phyloP scores from a whole-genome alignment of 2,329 filamentous ascomycete species.

The Akanthomyces lecanii region DNA sequence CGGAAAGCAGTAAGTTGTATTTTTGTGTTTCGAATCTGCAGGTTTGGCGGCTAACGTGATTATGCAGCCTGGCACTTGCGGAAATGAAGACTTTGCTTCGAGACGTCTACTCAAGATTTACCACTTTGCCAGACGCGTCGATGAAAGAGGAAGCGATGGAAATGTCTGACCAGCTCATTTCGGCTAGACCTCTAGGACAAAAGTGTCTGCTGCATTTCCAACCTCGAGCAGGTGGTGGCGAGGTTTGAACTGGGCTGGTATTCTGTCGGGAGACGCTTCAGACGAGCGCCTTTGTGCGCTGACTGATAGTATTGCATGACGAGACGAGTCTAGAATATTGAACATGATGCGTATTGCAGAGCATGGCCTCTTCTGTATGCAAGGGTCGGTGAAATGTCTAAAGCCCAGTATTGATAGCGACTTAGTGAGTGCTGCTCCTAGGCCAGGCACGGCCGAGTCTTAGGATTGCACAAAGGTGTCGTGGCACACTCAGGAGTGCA shows the following conservation, averaged over 20 bases:
- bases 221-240: slow-evolving; percentile 24
- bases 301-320: too few species aligned
- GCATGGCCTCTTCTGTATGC: not conserved
- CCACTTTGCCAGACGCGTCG: slow-evolving; percentile 49
- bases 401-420: not conserved
- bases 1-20: slow-evolving; percentile 57
- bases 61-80: slow-evolving; percentile 49
- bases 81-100: slow-evolving; percentile 65
- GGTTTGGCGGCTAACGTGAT: not conserved
- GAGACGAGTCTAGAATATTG: not conserved
- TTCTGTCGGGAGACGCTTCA: not conserved
- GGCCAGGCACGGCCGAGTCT: not conserved
- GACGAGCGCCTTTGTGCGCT: not conserved
- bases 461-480: not conserved
- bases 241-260: not conserved
- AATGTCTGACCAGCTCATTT: slow-evolving; percentile 65
- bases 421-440: not conserved
- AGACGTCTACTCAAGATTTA: slow-evolving; percentile 58
- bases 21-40: fast-evolving
- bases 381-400: not conserved
- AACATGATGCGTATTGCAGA: not conserved
- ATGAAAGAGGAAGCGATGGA: slow-evolving; percentile 57
- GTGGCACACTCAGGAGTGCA: not conserved
- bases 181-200: slow-evolving; percentile 57
- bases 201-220: slow-evolving; percentile 53